These are phyloP conservation scores for Thalassiosira hispida DNA, from an alignment of 352 stramenopile genomes.

Conservation along the genomic window DNA sequence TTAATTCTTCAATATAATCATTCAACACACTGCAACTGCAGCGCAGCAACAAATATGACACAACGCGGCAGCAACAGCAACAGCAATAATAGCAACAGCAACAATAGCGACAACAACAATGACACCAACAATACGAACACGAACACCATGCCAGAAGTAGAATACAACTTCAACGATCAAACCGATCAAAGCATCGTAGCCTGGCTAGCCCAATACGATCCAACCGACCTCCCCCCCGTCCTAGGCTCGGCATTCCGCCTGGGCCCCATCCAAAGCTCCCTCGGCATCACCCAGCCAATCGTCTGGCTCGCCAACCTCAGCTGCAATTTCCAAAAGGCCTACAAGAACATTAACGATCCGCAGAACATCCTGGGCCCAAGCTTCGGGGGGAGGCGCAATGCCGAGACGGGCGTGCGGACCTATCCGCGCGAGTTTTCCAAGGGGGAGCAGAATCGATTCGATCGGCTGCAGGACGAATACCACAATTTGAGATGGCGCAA, in stretches of 20 bases:
- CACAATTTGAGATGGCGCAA: constrained; percentile 33
- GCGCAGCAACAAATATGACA: too few relatives aligned
- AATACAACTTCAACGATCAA: constrained; percentile 31
- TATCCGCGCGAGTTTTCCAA: constrained; percentile 10
- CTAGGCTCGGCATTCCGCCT: constrained; percentile 21
- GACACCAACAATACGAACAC: too few relatives aligned
- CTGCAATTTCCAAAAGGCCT: constrained; percentile 34
- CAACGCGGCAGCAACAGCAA: too few relatives aligned
- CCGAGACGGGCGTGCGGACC: constrained; percentile 7
- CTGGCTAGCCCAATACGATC: constrained; percentile 40
- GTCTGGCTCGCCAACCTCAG: constrained; percentile 35
- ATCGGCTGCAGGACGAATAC: constrained; percentile 34
- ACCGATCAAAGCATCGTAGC: constrained; percentile 24
- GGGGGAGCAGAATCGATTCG: constrained; percentile 10
- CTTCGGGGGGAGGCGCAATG: neutral
- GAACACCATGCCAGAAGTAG: too few relatives aligned
- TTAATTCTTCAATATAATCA: too few relatives aligned
- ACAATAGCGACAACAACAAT: too few relatives aligned
- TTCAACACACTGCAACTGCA: too few relatives aligned
- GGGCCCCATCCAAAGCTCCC: constrained; percentile 29
- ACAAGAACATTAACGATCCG: constrained; percentile 20
- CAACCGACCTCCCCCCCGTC: constrained; percentile 4
- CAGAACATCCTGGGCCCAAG: constrained; percentile 14
- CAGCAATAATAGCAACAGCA: too few relatives aligned
- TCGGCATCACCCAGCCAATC: constrained; percentile 28